Base-by-base conservation (phyloP, 768 basidiomycete species). In the Butyriboletus loyo region DNA sequence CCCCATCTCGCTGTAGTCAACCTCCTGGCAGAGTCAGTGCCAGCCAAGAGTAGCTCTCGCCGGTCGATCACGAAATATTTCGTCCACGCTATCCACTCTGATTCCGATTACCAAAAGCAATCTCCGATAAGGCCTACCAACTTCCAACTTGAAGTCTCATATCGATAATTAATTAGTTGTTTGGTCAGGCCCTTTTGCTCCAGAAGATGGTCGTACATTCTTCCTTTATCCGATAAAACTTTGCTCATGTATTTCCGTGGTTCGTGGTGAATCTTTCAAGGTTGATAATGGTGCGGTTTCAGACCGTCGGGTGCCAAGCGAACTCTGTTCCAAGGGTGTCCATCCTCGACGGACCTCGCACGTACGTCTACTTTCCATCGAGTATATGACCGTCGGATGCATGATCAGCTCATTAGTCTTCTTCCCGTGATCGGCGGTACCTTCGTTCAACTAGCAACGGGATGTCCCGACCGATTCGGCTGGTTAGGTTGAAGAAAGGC, bases 351-450 rank as follows among this genome's bases (percentile, higher is more conserved):
- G 49, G 40, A 22, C 27, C 28, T 40, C 39, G 3, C 39, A 1
- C 27, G 13, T 38, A 7, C 25, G 32, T 38, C 39, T n/a, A 7
- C 49, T 30, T 28, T 41, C 25, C 13, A 24, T 35, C 40, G 17
- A 17, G 22, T 17, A 15, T 9, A 9, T n/a, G n/a, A n/a, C 17
- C 32, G 13, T 37, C 19, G 21, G 0, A 7, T 10, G 27, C 15
- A 30, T 17, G 24, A 25, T 32, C 41, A 40, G 14, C 27, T 25
- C n/a, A 41, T 32, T 35, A 5, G n/a, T 44, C 24, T 53, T 51
- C 49, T 53, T 53, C 49, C 63, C 63, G 63, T 60, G 60, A 66
- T 64, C 53, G 51, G 55, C 60, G 64, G 63, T 55, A 28, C 44
- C 56, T 47, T 46, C 21, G 35, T 24, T 35, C 53, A 31, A 30